A percentile compares a stretch with the other conserved stretches of the same genome.
Conservation (phyloP, 768 basidiomycete species). For the Pholiota conissans region DNA sequence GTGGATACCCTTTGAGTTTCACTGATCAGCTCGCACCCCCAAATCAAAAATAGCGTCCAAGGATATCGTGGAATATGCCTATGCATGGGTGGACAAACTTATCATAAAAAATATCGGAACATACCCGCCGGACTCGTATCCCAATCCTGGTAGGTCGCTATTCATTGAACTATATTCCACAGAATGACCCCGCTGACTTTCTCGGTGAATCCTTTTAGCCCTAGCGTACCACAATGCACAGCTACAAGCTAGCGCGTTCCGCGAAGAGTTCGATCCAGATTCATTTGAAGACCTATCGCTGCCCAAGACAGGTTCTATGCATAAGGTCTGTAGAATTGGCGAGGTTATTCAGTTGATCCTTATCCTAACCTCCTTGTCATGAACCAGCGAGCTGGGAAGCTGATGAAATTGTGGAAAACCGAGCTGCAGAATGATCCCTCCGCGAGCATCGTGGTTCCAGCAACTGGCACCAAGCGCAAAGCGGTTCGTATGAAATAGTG, state of each 20-base stretch:
- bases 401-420: constrained; percentile 73
- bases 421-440: constrained; percentile 62
- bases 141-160: constrained; percentile 76
- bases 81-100: constrained; percentile 76
- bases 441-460: constrained; percentile 48
- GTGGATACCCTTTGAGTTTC: background rate
- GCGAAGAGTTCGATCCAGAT: constrained; percentile 80
- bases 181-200: background rate
- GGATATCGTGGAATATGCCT: constrained; percentile 64
- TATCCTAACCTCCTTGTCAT: constrained; percentile 5
- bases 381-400: constrained; percentile 29
- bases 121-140: constrained; percentile 88
- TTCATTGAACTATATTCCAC: background rate
- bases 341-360: background rate
- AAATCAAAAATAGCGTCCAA: constrained; percentile 55
- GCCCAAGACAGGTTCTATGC: constrained; percentile 77
- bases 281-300: constrained; percentile 80
- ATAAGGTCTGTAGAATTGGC: constrained; percentile 51
- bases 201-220: constrained; percentile 40
- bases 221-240: constrained; percentile 88
- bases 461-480: constrained; percentile 68
- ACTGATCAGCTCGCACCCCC: constrained; percentile 4
- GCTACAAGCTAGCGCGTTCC: constrained; percentile 89
- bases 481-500: constrained; percentile 46
- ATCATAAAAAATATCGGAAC: constrained; percentile 66